Conservation (phyloP, 331 rosid species). For the Pyrus hybrid region DNA sequence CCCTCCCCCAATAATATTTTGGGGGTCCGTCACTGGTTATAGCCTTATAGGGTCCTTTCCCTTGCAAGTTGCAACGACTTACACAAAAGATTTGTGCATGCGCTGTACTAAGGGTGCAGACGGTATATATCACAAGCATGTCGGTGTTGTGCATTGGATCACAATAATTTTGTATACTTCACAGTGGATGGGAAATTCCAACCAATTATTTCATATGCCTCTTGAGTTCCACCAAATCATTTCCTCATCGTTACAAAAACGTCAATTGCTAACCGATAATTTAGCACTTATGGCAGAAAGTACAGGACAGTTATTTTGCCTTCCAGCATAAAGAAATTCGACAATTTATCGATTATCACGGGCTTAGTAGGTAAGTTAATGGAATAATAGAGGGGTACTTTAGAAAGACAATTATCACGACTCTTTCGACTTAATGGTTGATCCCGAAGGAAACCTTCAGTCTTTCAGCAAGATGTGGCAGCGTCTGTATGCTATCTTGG, state of each 20-base stretch:
- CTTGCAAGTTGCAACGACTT: no score
- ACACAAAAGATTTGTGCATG: no score
- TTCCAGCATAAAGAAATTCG: slow-evolving; percentile 1
- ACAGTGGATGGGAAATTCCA: no score
- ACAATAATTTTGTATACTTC: no score
- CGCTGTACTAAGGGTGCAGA: no score
- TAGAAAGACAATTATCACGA: not conserved
- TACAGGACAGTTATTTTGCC: not conserved
- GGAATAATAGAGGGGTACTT: not conserved
- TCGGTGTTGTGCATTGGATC: no score
- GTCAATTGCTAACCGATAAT: not conserved
- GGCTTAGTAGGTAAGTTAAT: not conserved
- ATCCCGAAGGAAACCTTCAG: slow-evolving; percentile 55
- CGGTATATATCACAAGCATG: no score
- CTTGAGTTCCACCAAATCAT: not conserved
- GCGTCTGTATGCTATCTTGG: slow-evolving; percentile 51
- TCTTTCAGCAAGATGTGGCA: slow-evolving; percentile 55
- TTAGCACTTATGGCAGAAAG: no score
- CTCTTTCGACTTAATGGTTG: slow-evolving; percentile 4
- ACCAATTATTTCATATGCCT: no score
- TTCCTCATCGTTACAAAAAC: not conserved
- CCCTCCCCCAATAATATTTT: no score
- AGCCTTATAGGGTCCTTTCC: no score
- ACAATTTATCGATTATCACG: slow-evolving; percentile 3
- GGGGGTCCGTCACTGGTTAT: no score